Evolutionary conservation across 441 rosid genomes (phyloP).

Genomic region (Gossypium schwendimanii): DNA sequence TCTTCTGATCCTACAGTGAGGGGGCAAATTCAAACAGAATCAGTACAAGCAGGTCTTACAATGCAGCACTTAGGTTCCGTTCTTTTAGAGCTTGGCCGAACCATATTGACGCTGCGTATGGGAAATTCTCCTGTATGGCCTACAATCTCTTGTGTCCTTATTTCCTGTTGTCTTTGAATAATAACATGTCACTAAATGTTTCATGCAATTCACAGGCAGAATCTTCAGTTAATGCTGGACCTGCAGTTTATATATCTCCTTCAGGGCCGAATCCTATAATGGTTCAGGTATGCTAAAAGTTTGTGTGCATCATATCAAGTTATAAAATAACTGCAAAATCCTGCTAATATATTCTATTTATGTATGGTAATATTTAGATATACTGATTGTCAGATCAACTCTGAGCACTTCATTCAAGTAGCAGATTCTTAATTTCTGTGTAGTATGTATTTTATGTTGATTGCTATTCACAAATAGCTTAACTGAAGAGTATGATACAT

Average conservation of each 20-base stretch:
- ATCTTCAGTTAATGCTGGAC: conserved; percentile 79
- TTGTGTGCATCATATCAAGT: neutral
- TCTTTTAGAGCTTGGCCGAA: conserved; percentile 91
- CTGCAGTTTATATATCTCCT: conserved; percentile 75
- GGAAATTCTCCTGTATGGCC: conserved; percentile 69
- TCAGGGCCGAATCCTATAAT: conserved; percentile 73
- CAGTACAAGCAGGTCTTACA: conserved; percentile 61
- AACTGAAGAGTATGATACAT: no score
- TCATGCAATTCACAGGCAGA: conserved; percentile 43
- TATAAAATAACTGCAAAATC: neutral
- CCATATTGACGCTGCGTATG: conserved; percentile 73
- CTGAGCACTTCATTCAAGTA: neutral
- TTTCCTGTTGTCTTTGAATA: conserved; percentile 1
- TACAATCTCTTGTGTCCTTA: neutral
- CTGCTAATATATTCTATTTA: neutral
- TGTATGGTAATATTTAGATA: neutral
- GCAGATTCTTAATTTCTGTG: neutral
- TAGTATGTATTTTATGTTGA: neutral
- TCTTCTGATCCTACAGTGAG: conserved; percentile 56
- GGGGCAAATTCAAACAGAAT: conserved; percentile 74
- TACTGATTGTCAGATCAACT: neutral
- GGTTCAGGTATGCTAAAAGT: conserved; percentile 63
- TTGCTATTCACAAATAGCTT: neutral
- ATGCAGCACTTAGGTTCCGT: conserved; percentile 91
- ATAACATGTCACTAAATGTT: neutral